Percentiles rank a stretch among this genome's conserved stretches.
phyloP scores from a whole-genome alignment of 257 asterid species.

The Mitragyna speciosa region DNA sequence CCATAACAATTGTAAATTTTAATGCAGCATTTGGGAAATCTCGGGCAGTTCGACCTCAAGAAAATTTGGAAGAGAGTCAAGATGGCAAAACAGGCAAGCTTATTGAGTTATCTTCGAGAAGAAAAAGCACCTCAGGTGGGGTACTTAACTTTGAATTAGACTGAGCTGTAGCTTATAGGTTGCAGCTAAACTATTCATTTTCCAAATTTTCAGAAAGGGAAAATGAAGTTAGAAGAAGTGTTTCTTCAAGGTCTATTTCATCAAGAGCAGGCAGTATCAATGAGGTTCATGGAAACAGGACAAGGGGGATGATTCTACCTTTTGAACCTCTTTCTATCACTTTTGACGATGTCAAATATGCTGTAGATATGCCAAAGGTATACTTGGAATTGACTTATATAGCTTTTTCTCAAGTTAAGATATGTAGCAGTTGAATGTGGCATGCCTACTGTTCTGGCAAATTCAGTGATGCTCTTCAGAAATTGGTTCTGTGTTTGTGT shows the following conservation, averaged over 20 bases:
- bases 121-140: conserved; percentile 17
- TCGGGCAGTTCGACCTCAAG: conserved; percentile 52
- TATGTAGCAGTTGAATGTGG: too few relatives aligned
- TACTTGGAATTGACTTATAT: background rate
- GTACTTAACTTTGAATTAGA: too few relatives aligned
- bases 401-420: too few relatives aligned
- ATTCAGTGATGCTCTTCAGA: background rate
- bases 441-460: background rate
- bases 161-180: background rate
- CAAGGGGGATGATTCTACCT: conserved; percentile 88
- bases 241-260: conserved; percentile 17
- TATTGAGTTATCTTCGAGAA: conserved; percentile 37
- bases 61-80: conserved; percentile 32
- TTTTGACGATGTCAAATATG: conserved; percentile 71
- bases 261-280: conserved; percentile 6
- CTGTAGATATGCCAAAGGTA: conserved; percentile 90
- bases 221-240: conserved; percentile 14
- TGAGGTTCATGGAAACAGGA: conserved; percentile 38
- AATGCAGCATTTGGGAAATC: conserved; percentile 69
- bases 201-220: background rate
- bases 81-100: conserved; percentile 34
- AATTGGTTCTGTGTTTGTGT: background rate
- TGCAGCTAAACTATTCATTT: background rate
- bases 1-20: background rate
- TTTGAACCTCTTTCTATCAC: conserved; percentile 83